Conservation (phyloP, 2,329 filamentous ascomycete genomes). For the Parascedosporium putredinis region DNA sequence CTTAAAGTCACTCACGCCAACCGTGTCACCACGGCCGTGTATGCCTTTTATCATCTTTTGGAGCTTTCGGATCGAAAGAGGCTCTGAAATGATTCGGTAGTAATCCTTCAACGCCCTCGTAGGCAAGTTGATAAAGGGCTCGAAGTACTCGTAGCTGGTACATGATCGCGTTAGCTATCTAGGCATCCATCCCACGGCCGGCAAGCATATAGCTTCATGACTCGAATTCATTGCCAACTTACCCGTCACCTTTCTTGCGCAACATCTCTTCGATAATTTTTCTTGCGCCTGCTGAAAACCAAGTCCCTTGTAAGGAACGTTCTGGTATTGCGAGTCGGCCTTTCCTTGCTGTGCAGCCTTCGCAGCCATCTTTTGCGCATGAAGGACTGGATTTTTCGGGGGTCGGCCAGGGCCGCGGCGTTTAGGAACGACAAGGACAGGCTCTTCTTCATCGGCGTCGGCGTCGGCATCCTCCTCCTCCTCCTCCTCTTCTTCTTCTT, state of each 20-base stretch:
- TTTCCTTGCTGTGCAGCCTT: conserved; percentile 20
- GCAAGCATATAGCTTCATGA: too few species aligned
- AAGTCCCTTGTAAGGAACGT: conserved; percentile 57
- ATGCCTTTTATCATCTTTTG: conserved; percentile 68
- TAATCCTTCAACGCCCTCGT: conserved; percentile 71
- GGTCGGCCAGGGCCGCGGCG: conserved; percentile 11
- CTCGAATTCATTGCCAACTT: conserved; percentile 17
- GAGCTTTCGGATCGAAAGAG: conserved; percentile 66
- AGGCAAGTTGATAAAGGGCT: conserved; percentile 70
- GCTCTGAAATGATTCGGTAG: conserved; percentile 72
- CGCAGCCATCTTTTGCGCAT: conserved; percentile 14
- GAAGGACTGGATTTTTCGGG: conserved; percentile 13
- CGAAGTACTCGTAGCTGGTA: conserved; percentile 58
- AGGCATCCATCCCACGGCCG: background rate
- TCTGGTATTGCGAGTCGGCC: conserved; percentile 43
- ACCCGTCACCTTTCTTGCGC: conserved; percentile 57
- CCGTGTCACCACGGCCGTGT: conserved; percentile 55
- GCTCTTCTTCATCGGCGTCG: conserved; percentile 19
- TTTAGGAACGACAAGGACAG: conserved; percentile 3
- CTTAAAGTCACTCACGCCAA: conserved; percentile 59
- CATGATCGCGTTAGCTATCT: conserved; percentile 29
- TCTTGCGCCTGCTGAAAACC: conserved; percentile 79
- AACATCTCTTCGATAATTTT: conserved; percentile 67
- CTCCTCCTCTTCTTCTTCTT: conserved; percentile 20
- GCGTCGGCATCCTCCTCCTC: conserved; percentile 19